Evolutionary conservation across 352 stramenopile species (phyloP).

Genomic region (Albugo laibachii): DNA sequence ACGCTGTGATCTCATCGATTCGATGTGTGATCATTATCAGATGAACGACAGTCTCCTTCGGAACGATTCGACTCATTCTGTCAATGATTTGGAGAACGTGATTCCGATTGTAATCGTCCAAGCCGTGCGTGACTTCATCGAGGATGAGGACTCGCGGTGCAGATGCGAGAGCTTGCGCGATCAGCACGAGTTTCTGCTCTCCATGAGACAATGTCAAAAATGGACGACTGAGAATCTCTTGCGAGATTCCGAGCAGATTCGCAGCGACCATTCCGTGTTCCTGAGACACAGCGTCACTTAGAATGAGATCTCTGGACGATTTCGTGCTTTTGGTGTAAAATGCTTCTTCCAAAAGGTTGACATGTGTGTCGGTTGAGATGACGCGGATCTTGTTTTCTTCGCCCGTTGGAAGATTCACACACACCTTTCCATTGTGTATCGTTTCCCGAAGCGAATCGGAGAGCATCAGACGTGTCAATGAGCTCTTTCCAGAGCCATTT

Average conservation of each 20-base stretch:
- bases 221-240: conserved; percentile 8
- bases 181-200: conserved; percentile 82
- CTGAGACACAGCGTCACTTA: conserved; percentile 1
- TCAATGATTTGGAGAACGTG: conserved; percentile 62
- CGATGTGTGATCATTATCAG: conserved; percentile 87
- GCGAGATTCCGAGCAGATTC: conserved; percentile 2
- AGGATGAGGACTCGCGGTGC: conserved; percentile 70
- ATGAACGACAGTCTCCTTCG: conserved; percentile 18
- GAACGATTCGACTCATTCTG: conserved; percentile 18
- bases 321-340: not conserved
- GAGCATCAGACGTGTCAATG: conserved; percentile 50
- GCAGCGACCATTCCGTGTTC: conserved; percentile 2
- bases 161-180: conserved; percentile 58
- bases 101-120: conserved; percentile 71
- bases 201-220: conserved; percentile 77
- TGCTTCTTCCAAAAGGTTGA: conserved; percentile 11
- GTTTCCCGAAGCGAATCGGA: conserved; percentile 24
- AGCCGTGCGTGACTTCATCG: conserved; percentile 83
- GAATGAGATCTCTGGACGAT: not conserved
- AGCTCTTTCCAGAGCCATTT: conserved; percentile 63
- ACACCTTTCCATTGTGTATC: conserved; percentile 19
- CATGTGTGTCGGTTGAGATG: no score
- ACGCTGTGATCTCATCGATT: conserved; percentile 73
- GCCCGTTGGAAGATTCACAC: conserved; percentile 5
- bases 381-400: no score